Conservation (phyloP, 306 rosid genomes). For the Malus fusca region DNA sequence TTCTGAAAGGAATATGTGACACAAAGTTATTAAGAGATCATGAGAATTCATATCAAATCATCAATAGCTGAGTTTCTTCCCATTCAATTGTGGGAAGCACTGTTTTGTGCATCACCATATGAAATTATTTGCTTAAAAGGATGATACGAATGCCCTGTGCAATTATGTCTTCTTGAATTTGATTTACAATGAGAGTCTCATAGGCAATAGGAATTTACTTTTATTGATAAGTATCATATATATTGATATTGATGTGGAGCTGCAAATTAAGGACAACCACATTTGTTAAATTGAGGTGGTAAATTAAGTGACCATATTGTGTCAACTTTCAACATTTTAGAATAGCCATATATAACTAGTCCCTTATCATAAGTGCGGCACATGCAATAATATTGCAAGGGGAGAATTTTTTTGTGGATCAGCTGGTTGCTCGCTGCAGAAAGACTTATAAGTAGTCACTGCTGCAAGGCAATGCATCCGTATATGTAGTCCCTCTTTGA, state of each 20-base stretch:
- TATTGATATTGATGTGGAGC: conserved; percentile 7
- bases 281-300: background rate
- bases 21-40: background rate
- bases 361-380: background rate
- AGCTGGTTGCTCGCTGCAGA: background rate
- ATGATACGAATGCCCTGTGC: background rate
- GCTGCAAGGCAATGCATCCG: background rate
- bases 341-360: background rate
- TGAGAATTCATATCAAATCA: background rate
- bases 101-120: conserved; percentile 11
- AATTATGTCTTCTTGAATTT: background rate
- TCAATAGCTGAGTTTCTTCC: background rate
- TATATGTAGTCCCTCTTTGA: background rate
- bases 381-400: background rate
- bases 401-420: background rate
- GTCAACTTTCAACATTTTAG: background rate
- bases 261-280: conserved; percentile 3
- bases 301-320: background rate
- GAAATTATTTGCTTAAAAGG: background rate
- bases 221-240: background rate
- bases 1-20: background rate
- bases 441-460: background rate
- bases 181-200: background rate
- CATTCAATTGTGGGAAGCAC: conserved; percentile 27
- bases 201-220: background rate